Evolutionary conservation across 192 early-diverging fungal species (phyloP).

Genomic region (Entomortierella lignicola): DNA sequence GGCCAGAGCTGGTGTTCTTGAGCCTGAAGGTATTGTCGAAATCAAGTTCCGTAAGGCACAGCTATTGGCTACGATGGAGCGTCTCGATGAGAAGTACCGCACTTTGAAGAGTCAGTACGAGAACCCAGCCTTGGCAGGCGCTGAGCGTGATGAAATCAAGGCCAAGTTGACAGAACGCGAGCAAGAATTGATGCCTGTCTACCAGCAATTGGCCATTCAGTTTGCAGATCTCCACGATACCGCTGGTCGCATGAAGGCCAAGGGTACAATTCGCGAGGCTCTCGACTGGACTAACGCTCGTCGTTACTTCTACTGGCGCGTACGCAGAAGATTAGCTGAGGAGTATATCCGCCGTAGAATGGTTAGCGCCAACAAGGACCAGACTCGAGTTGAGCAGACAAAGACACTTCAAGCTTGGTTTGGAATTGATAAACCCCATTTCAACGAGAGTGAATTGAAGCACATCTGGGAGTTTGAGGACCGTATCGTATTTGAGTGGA

Average conservation of each 20-base stretch:
- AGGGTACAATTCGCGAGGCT: constrained; percentile 85
- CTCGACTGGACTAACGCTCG: constrained; percentile 86
- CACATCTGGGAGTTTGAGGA: constrained; percentile 71
- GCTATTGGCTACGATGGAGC: constrained; percentile 92
- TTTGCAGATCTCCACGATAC: constrained; percentile 99
- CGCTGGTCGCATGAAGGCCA: constrained; percentile 94
- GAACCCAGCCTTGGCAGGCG: constrained; percentile 63
- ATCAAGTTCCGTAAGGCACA: constrained; percentile 98
- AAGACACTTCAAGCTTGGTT: constrained; percentile 75
- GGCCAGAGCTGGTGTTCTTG: constrained; percentile 93
- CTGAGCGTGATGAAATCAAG: constrained; percentile 76
- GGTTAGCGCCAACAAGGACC: constrained; percentile 53
- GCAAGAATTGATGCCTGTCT: constrained; percentile 87
- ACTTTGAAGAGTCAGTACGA: constrained; percentile 73
- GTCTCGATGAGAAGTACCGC: constrained; percentile 85
- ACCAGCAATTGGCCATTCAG: constrained; percentile 93
- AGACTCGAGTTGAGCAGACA: constrained; percentile 65
- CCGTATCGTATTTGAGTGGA: constrained; percentile 66
- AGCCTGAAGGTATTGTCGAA: constrained; percentile 97
- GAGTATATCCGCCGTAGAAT: constrained; percentile 77
- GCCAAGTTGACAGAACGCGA: constrained; percentile 83
- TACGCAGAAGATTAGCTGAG: constrained; percentile 85
- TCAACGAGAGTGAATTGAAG: constrained; percentile 40
- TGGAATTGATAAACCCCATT: constrained; percentile 57
- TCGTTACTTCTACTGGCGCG: constrained; percentile 93